A percentile compares a stretch with the other conserved stretches of the same genome.
Conservation (phyloP, 257 asterid species). For the Solanum pennellii region DNA sequence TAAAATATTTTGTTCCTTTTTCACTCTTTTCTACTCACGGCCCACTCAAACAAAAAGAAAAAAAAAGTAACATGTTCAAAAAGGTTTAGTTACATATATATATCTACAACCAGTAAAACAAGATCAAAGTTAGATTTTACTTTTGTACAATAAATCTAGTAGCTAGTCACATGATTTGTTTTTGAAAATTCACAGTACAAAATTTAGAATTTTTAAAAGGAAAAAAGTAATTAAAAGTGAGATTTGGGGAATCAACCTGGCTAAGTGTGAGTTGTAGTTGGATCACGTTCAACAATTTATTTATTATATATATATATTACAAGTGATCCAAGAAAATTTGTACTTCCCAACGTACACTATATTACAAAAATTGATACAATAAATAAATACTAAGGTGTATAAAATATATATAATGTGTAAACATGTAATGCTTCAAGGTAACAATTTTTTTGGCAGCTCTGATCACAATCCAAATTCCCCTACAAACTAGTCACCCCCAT, state of each 20-base stretch:
- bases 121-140: background rate
- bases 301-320: background rate
- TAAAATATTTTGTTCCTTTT: background rate
- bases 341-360: constrained; percentile 18
- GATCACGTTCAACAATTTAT: background rate
- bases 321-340: constrained; percentile 37
- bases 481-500: background rate
- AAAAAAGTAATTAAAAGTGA: background rate
- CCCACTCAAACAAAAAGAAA: background rate
- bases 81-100: background rate
- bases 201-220: background rate
- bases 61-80: background rate
- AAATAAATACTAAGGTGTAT: background rate
- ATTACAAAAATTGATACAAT: background rate
- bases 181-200: background rate
- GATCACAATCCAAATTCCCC: constrained; percentile 17
- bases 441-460: constrained; percentile 17
- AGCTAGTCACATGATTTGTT: background rate
- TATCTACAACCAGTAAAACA: background rate
- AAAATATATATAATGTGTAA: background rate
- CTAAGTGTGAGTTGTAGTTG: background rate
- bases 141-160: background rate
- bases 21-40: background rate
- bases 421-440: constrained; percentile 12
- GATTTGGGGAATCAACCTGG: background rate